A percentile compares a stretch with the other conserved stretches of the same genome.
Evolutionary conservation across 2,329 filamentous ascomycete species (phyloP).

Genomic region (Annulohypoxylon truncatum): DNA sequence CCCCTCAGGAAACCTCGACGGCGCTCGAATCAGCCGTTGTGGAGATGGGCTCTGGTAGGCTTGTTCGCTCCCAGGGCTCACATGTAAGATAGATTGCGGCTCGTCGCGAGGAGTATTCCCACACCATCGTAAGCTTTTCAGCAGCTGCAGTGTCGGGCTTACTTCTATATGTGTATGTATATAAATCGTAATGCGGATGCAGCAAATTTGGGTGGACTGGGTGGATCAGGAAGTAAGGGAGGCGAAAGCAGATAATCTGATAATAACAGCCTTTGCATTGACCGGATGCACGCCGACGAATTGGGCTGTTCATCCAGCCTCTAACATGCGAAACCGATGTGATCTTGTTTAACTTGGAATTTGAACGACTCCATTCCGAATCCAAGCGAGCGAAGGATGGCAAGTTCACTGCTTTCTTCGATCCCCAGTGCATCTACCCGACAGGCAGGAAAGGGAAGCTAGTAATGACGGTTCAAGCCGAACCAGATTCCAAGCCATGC

Average conservation of each 20-base stretch:
- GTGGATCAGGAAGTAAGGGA: conserved; percentile 28
- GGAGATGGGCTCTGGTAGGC: conserved; percentile 28
- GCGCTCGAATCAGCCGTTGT: conserved; percentile 33
- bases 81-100: conserved; percentile 41
- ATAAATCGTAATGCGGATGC: conserved; percentile 8
- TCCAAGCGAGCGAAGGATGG: not conserved
- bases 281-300: conserved; percentile 42
- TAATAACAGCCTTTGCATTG: conserved; percentile 37
- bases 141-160: conserved; percentile 8
- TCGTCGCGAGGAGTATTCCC: conserved; percentile 19
- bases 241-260: conserved; percentile 22
- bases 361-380: conserved; percentile 7
- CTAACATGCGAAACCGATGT: conserved; percentile 40
- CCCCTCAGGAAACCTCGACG: conserved; percentile 40
- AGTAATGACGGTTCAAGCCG: conserved; percentile 25
- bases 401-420: conserved; percentile 1
- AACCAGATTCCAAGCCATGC: conserved; percentile 38
- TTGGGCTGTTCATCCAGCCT: conserved; percentile 32
- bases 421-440: conserved; percentile 27
- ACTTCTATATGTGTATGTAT: conserved; percentile 4
- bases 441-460: conserved; percentile 25
- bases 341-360: conserved; percentile 1
- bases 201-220: conserved; percentile 19
- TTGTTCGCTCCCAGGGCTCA: conserved; percentile 21
- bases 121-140: conserved; percentile 13